Percentiles rank a stretch among this genome's conserved stretches.
These are phyloP conservation scores for Coniochaeta pulveracea DNA, from an alignment of 2,329 filamentous ascomycete species.

Conservation along the genomic window DNA sequence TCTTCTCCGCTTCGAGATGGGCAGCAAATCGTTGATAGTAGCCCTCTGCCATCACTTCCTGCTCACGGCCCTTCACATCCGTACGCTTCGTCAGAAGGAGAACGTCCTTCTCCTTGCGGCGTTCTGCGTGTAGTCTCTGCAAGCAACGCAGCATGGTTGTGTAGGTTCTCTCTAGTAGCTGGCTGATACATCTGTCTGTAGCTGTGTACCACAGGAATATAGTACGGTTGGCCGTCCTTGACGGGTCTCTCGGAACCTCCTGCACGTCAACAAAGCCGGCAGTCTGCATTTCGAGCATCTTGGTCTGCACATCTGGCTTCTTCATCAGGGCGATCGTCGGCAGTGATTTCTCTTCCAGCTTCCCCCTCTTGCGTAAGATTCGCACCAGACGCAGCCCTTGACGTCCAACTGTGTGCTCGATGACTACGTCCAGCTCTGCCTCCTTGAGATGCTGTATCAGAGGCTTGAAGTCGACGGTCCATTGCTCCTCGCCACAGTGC, in stretches of 20 bases:
- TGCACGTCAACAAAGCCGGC: conserved; percentile 83
- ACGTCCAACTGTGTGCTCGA: conserved; percentile 65
- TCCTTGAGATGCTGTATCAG: conserved; percentile 62
- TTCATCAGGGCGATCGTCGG: conserved; percentile 73
- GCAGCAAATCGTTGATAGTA: conserved; percentile 55
- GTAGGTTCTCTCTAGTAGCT: conserved; percentile 72
- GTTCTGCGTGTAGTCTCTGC: conserved; percentile 69
- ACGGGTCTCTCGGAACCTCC: conserved; percentile 83
- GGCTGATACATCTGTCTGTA: conserved; percentile 54
- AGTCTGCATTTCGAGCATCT: conserved; percentile 77
- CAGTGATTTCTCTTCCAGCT: conserved; percentile 87
- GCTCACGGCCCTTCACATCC: conserved; percentile 76
- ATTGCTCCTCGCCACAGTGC: conserved; percentile 61
- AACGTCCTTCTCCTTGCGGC: conserved; percentile 58
- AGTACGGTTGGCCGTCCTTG: conserved; percentile 69
- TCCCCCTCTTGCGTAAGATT: conserved; percentile 77
- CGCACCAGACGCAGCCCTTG: conserved; percentile 73
- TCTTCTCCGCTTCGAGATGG: conserved; percentile 55
- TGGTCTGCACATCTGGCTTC: conserved; percentile 72
- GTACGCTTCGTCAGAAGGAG: conserved; percentile 73
- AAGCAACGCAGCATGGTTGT: conserved; percentile 80
- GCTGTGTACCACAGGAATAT: conserved; percentile 93
- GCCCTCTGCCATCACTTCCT: conserved; percentile 63
- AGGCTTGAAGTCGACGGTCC: conserved; percentile 73
- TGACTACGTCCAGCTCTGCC: conserved; percentile 69